Percentiles rank a stretch among this genome's conserved stretches.
Conservation (phyloP, 2,329 filamentous ascomycete genomes). For the Talaromyces sp. region DNA sequence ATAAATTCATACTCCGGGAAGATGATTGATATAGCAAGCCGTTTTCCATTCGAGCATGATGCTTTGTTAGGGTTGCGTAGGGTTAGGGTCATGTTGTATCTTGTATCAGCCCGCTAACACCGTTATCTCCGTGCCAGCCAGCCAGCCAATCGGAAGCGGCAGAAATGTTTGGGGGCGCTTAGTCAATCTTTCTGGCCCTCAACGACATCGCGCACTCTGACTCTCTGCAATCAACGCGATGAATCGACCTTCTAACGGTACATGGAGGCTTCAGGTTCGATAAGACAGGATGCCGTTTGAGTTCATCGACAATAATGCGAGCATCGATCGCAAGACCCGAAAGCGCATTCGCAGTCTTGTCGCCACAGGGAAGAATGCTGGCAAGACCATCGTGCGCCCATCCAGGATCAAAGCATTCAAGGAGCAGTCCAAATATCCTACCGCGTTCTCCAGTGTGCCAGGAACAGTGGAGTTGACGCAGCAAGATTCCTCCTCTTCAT, state of each 20-base stretch:
- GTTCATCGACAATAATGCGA: conserved; percentile 20
- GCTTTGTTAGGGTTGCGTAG: background rate
- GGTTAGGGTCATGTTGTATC: background rate
- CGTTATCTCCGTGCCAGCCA: background rate
- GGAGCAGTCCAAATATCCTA: background rate
- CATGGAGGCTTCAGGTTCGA: too few species aligned
- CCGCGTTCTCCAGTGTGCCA: too few species aligned
- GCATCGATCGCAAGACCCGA: conserved; percentile 8
- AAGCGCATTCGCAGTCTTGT: conserved; percentile 20
- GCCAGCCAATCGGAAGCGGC: background rate
- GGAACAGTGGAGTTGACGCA: background rate
- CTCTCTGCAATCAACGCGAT: background rate
- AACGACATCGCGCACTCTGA: background rate
- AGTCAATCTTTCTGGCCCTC: background rate
- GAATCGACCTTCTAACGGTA: background rate
- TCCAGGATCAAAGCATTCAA: conserved; percentile 17
- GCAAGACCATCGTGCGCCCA: conserved; percentile 18
- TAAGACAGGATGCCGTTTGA: conserved; percentile 15
- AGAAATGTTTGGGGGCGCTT: background rate
- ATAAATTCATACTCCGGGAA: too few species aligned
- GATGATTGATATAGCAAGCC: too few species aligned
- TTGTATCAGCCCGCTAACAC: background rate
- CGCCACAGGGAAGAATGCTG: conserved; percentile 18
- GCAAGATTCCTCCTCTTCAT: background rate
- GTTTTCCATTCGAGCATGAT: background rate